These are phyloP conservation scores for Guillardia theta DNA, from an alignment of 78 protist genomes.

Conservation along the genomic window DNA sequence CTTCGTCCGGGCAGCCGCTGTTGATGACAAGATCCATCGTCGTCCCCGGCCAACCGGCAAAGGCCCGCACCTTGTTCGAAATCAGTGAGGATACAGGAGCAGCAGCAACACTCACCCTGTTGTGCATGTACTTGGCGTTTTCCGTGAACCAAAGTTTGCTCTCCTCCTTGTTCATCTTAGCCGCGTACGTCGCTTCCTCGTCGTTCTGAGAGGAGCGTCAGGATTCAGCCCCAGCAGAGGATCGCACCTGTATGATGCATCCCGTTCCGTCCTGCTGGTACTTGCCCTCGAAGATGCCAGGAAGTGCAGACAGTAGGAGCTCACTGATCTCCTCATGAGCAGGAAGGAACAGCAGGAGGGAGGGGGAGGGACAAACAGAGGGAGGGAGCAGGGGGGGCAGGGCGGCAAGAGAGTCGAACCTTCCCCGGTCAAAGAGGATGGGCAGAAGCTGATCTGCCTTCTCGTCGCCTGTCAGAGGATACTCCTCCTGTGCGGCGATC, in stretches of 20 bases:
- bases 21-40: not conserved
- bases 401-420: not conserved
- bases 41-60: conserved; percentile 43
- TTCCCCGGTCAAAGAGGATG: conserved; percentile 1
- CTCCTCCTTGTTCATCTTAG: conserved; percentile 28
- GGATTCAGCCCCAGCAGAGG: not conserved
- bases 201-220: not conserved
- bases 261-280: not conserved
- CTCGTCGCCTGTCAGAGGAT: not conserved
- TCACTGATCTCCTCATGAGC: too few species aligned
- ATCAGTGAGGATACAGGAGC: not conserved
- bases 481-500: not conserved
- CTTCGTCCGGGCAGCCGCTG: not conserved
- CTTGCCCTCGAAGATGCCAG: not conserved
- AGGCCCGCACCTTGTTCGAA: not conserved
- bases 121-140: not conserved
- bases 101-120: not conserved
- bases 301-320: not conserved
- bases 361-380: not conserved
- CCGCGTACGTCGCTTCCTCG: not conserved
- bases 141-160: not conserved
- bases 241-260: not conserved
- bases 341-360: not conserved
- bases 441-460: not conserved
- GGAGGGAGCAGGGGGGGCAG: not conserved